These are phyloP conservation scores for Aspergillus tanneri DNA, from an alignment of 2,329 filamentous ascomycete species.

Conservation along the genomic window DNA sequence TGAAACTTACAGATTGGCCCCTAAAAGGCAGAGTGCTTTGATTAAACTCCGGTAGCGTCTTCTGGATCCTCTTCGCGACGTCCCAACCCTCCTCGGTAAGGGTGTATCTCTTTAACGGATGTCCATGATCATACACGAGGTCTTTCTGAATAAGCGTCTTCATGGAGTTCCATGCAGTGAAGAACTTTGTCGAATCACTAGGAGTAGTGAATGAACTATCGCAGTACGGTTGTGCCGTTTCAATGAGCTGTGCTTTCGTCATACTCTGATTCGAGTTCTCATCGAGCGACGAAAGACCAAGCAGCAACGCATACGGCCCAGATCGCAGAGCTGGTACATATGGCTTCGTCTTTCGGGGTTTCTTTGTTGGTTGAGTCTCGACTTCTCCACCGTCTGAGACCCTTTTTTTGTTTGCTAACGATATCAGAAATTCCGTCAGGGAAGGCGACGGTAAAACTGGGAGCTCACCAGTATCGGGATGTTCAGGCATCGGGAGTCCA, in stretches of 20 bases:
- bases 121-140: constrained; percentile 68
- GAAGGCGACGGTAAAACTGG: background rate
- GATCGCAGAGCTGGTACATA: constrained; percentile 74
- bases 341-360: constrained; percentile 55
- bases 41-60: constrained; percentile 39
- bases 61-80: constrained; percentile 64
- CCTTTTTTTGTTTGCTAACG: constrained; percentile 16
- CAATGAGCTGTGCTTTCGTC: constrained; percentile 67
- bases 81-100: constrained; percentile 79
- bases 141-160: constrained; percentile 72
- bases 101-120: constrained; percentile 66
- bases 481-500: constrained; percentile 66
- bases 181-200: constrained; percentile 65
- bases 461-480: constrained; percentile 45
- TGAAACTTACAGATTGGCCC: constrained; percentile 13
- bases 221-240: constrained; percentile 67
- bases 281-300: constrained; percentile 63
- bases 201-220: constrained; percentile 71
- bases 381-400: constrained; percentile 29
- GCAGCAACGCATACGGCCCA: constrained; percentile 69
- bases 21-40: constrained; percentile 20
- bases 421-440: background rate
- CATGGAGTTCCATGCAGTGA: constrained; percentile 82
- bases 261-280: constrained; percentile 58
- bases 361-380: constrained; percentile 53